phyloP scores from a whole-genome alignment of 495 filamentous ascomycete genomes.

The Neurospora sp. region DNA sequence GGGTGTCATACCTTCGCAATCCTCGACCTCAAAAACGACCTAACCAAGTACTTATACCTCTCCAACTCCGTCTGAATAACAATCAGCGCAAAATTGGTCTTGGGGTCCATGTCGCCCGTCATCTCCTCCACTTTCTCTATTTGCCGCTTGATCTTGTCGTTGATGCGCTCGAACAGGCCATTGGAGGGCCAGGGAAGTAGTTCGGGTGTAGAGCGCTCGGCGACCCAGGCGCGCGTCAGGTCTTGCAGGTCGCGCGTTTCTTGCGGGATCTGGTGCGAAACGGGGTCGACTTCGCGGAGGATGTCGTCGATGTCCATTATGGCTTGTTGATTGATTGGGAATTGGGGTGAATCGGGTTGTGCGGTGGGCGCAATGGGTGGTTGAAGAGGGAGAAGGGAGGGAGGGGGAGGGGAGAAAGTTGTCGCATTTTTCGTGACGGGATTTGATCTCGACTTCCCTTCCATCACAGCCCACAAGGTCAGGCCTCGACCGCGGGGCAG shows the following conservation, averaged over 20 bases:
- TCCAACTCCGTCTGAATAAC: slow-evolving; percentile 95
- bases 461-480: not conserved
- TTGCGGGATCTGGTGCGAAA: slow-evolving; percentile 40
- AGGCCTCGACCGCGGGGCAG: not conserved
- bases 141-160: slow-evolving; percentile 57
- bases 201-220: slow-evolving; percentile 81
- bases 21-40: slow-evolving; percentile 73
- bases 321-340: not conserved
- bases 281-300: slow-evolving; percentile 65
- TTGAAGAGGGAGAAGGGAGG: not conserved
- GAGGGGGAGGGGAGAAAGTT: not conserved
- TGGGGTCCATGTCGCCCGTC: slow-evolving; percentile 72
- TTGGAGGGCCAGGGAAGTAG: slow-evolving; percentile 47
- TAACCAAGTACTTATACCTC: slow-evolving; percentile 79
- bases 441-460: not conserved
- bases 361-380: not conserved
- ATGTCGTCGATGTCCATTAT: slow-evolving; percentile 86
- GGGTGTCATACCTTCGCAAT: slow-evolving; percentile 57
- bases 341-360: not conserved
- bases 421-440: not conserved
- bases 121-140: slow-evolving; percentile 66
- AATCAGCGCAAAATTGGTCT: slow-evolving; percentile 82
- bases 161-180: slow-evolving; percentile 57
- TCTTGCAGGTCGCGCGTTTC: slow-evolving; percentile 75
- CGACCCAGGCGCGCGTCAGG: slow-evolving; percentile 84